Evolutionary conservation across 495 filamentous ascomycete genomes (phyloP).

Genomic region (Parathielavia appendiculata): DNA sequence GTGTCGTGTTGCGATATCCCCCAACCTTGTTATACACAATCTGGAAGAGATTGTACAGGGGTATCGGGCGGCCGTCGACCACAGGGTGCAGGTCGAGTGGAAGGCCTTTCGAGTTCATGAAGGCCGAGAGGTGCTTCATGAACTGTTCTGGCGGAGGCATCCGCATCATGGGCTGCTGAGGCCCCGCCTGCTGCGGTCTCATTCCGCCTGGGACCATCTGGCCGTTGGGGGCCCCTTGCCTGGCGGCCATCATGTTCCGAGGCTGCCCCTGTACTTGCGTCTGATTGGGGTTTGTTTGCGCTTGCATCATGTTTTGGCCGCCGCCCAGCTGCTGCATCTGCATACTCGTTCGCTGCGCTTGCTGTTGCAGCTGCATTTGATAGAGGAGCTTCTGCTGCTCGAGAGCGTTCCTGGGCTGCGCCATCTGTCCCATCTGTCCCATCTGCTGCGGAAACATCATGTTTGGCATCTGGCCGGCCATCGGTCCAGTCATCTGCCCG

Average conservation of each 20-base stretch:
- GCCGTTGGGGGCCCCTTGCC: slow-evolving; percentile 45
- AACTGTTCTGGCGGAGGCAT: slow-evolving; percentile 59
- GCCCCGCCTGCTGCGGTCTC: slow-evolving; percentile 34
- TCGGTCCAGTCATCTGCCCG: slow-evolving; percentile 22
- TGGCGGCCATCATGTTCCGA: slow-evolving; percentile 45
- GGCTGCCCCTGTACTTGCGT: slow-evolving; percentile 38
- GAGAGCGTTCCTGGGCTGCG: slow-evolving; percentile 41
- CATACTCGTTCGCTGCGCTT: slow-evolving; percentile 56
- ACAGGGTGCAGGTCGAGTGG: slow-evolving; percentile 65
- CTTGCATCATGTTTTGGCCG: slow-evolving; percentile 38
- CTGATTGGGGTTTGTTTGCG: slow-evolving; percentile 13
- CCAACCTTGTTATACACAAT: slow-evolving; percentile 64
- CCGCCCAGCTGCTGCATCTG: slow-evolving; percentile 42
- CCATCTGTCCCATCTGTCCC: slow-evolving; percentile 29
- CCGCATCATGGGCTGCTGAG: slow-evolving; percentile 26
- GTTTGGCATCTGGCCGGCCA: slow-evolving; percentile 24
- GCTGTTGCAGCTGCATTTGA: slow-evolving; percentile 65
- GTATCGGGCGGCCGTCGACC: slow-evolving; percentile 64
- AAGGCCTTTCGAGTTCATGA: slow-evolving; percentile 64
- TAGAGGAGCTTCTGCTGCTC: slow-evolving; percentile 56
- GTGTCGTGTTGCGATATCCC: slow-evolving; percentile 69
- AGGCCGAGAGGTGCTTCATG: slow-evolving; percentile 62
- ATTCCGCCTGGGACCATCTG: slow-evolving; percentile 44
- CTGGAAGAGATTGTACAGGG: slow-evolving; percentile 69
- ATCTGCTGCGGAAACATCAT: slow-evolving; percentile 49